Evolutionary conservation across 768 basidiomycete species (phyloP).

Genomic region (Podaxis sp.): DNA sequence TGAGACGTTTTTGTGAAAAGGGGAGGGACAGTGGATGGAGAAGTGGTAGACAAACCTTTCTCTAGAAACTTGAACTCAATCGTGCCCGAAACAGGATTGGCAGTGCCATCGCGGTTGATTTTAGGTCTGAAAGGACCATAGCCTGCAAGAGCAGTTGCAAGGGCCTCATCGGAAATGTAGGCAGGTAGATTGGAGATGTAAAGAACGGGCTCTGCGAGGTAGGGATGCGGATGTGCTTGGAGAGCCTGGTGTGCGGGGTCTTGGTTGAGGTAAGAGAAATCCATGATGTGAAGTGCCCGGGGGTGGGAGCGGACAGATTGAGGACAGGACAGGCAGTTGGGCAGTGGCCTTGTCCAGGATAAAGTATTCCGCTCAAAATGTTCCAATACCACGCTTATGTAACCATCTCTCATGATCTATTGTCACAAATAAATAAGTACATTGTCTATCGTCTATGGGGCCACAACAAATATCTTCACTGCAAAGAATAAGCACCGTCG

Average conservation of each 20-base stretch:
- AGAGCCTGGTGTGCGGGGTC: conserved; percentile 30
- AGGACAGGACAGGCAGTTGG: not conserved
- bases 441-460: not conserved
- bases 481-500: not conserved
- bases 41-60: conserved; percentile 54
- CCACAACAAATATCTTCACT: conserved; percentile 4
- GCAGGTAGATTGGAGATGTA: conserved; percentile 79
- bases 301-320: not conserved
- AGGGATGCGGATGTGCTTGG: conserved; percentile 61
- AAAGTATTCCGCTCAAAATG: not conserved
- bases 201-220: conserved; percentile 79
- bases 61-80: conserved; percentile 84
- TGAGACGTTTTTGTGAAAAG: not conserved
- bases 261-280: conserved; percentile 39
- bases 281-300: conserved; percentile 33
- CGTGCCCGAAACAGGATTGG: conserved; percentile 58
- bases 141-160: conserved; percentile 68
- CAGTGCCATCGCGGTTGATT: conserved; percentile 59
- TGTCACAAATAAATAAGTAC: not conserved
- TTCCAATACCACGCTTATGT: conserved; percentile 9
- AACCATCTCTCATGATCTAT: conserved; percentile 12
- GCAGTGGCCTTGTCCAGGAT: not conserved
- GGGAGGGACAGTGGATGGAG: conserved; percentile 2
- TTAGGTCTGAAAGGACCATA: conserved; percentile 83
- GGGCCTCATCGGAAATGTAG: conserved; percentile 71